These are phyloP conservation scores for Akanthomyces dipterigenus DNA, from an alignment of 2,329 filamentous ascomycete species.

Conservation along the genomic window DNA sequence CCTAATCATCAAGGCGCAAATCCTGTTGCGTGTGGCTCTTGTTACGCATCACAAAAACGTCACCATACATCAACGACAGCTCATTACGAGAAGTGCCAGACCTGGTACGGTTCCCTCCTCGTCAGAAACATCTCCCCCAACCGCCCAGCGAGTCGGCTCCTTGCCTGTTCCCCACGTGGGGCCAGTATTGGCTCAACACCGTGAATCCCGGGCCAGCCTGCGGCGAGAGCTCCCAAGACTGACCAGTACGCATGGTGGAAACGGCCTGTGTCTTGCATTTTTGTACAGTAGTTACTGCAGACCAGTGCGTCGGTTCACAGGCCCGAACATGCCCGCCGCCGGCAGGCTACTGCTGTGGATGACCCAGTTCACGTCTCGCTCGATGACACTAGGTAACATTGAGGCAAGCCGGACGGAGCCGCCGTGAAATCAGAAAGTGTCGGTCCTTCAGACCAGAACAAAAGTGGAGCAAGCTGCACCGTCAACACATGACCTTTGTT, in stretches of 20 bases:
- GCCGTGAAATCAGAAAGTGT: not conserved
- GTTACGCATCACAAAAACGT: not conserved
- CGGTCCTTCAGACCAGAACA: not conserved
- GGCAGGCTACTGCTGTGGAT: no score
- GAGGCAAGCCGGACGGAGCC: not conserved
- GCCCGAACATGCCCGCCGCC: not conserved
- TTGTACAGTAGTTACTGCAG: no score
- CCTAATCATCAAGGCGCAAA: not conserved
- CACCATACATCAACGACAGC: not conserved
- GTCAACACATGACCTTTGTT: not conserved
- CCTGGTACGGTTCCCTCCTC: no score
- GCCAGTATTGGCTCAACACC: not conserved
- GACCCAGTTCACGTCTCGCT: not conserved
- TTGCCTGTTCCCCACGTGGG: conserved; percentile 2
- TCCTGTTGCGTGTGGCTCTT: not conserved
- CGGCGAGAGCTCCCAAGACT: not conserved
- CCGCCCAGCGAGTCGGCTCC: conserved; percentile 2
- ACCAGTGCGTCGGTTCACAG: not conserved
- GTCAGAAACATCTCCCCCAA: not conserved
- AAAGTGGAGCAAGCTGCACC: not conserved
- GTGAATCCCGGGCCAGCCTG: not conserved
- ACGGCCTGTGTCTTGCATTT: no score
- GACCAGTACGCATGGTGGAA: no score
- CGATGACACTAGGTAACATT: not conserved
- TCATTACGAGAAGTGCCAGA: no score